Base-by-base conservation (phyloP, 176 grass and related monocot species). In the Thinopyrum elongatum region DNA sequence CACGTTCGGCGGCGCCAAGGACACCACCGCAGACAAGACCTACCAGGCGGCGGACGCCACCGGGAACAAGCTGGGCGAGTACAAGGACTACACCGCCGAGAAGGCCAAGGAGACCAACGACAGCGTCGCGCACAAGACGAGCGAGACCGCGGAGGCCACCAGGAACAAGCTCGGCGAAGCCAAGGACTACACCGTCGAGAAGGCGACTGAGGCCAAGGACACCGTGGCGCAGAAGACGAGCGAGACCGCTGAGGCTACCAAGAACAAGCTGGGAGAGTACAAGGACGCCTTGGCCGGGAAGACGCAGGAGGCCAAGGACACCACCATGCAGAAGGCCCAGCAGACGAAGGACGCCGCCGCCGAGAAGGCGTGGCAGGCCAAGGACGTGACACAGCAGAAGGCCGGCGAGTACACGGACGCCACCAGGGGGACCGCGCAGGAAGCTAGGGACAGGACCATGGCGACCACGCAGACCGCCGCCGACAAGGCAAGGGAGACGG, bases 161-260 rank as follows among this genome's bases (percentile, higher is more conserved):
- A 38, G 31, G 66, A 65, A 88, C 64, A 91, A 90, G 41, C 42
- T 92, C 10, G 81, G 87, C 3, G 87, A 92, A 87, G 82, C 82
- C 83, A 92, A 83, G 86, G 90, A 90, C 84, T 80, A n/a, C 44
- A 81, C 89, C 1, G 72, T 85, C 19, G 90, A 78, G 70, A 93
- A 86, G 85, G 73, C 80, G 6, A 28, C 26, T 7, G 85, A 95
- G 76, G 70, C 86, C 62, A 89, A 79, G 53, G 89, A 95, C 73
- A 30, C 59, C 0, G 72, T 85, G 44, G 82, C 73, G 81, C 85
- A 89, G 35, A 93, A 90, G 86, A 78, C 88, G 6, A 79, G 77
- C 10, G 91, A 93, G 71, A 42, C 76, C 4, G 86, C 89, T 0
- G 91, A 98, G 53, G 64, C 66, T 0, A 72, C 89, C 15, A 87